phyloP scores from a whole-genome alignment of 768 basidiomycete species.

The Megacollybia marginata region DNA sequence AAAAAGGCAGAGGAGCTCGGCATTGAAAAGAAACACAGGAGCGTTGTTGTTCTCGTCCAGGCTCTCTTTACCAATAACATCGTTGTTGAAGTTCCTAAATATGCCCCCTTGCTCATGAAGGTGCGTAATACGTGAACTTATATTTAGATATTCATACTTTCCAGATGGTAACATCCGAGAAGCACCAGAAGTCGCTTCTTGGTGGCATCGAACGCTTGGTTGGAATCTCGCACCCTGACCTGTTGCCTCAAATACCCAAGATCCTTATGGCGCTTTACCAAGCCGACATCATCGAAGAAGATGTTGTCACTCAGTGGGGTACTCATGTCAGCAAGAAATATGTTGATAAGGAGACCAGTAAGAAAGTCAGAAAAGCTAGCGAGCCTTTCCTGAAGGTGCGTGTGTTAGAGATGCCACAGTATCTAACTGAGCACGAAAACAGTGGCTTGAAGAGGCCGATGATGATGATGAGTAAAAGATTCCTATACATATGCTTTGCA shows the following conservation, averaged over 20 bases:
- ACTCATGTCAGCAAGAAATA: conserved; percentile 97
- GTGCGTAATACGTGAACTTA: conserved; percentile 31
- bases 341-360: conserved; percentile 89
- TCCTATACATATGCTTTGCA: neutral
- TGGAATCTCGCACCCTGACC: conserved; percentile 66
- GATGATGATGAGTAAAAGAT: conserved; percentile 42
- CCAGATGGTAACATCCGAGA: conserved; percentile 86
- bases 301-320: conserved; percentile 85
- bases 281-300: conserved; percentile 87
- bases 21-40: conserved; percentile 93
- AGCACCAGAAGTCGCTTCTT: conserved; percentile 89
- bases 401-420: conserved; percentile 1
- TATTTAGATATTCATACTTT: neutral
- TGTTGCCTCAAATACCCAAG: conserved; percentile 72
- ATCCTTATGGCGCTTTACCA: conserved; percentile 94
- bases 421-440: conserved; percentile 2
- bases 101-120: conserved; percentile 68
- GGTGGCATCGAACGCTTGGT: conserved; percentile 88
- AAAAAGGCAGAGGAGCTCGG: conserved; percentile 88
- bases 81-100: conserved; percentile 54
- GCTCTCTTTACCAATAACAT: conserved; percentile 75
- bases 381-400: conserved; percentile 90
- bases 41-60: conserved; percentile 75
- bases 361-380: conserved; percentile 92
- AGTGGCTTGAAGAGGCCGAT: conserved; percentile 90